Percentiles rank a stretch among this genome's conserved stretches.
Evolutionary conservation across 208 protist species (phyloP).

Genomic region (Wallacemonas rigidus): DNA sequence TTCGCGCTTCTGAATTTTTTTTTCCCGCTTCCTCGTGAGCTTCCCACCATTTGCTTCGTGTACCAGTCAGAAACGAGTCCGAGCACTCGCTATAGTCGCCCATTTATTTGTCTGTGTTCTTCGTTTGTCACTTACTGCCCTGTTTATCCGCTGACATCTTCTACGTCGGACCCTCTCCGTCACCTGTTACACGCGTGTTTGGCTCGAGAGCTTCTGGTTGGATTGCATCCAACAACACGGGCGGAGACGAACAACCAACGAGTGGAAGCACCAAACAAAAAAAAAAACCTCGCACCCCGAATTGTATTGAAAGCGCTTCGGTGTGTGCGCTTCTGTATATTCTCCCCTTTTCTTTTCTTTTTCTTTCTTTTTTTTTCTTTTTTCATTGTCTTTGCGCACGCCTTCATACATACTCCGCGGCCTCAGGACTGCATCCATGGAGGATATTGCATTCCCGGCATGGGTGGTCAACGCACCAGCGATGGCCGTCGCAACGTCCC

Average conservation of each 20-base stretch:
- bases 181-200: neutral
- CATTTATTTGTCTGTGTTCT: neutral
- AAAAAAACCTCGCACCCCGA: too few relatives aligned
- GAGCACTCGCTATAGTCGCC: slow-evolving; percentile 6
- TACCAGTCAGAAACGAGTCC: neutral
- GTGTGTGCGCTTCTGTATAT: too few relatives aligned
- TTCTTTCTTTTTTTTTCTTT: neutral
- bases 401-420: neutral
- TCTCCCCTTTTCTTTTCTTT: slow-evolving; percentile 5
- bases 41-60: too few relatives aligned
- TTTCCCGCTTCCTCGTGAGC: too few relatives aligned
- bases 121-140: neutral
- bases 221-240: neutral
- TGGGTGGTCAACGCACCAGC: slow-evolving; percentile 70
- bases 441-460: slow-evolving; percentile 71
- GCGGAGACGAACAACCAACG: too few relatives aligned
- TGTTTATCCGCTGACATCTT: neutral
- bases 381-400: neutral
- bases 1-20: neutral
- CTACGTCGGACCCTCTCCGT: neutral
- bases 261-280: too few relatives aligned
- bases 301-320: too few relatives aligned
- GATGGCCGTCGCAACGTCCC: slow-evolving; percentile 55
- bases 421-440: slow-evolving; percentile 34
- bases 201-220: neutral